These are phyloP conservation scores for Abrus pulchellus DNA, from an alignment of 306 rosid genomes.

Conservation along the genomic window DNA sequence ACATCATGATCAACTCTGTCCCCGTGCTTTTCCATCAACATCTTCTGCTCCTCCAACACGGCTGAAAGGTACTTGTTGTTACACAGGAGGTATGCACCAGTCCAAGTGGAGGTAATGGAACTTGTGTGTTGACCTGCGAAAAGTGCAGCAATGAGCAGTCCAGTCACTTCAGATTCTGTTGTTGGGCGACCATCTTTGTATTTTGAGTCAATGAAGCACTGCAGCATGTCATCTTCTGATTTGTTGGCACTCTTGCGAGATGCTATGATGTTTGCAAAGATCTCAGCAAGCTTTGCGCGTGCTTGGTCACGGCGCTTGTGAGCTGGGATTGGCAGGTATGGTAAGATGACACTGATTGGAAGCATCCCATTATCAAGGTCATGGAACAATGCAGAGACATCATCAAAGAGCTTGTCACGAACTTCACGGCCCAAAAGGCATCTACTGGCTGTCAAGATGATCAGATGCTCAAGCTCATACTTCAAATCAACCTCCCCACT, in stretches of 20 bases:
- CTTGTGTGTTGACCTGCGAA: conserved; percentile 88
- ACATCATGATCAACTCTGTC: conserved; percentile 86
- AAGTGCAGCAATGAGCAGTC: conserved; percentile 75
- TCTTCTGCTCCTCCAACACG: conserved; percentile 78
- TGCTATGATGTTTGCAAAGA: conserved; percentile 75
- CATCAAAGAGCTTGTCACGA: conserved; percentile 91
- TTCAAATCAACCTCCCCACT: conserved; percentile 95
- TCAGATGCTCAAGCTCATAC: conserved; percentile 95
- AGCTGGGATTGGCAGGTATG: conserved; percentile 95
- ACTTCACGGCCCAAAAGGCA: conserved; percentile 95
- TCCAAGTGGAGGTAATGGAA: conserved; percentile 97
- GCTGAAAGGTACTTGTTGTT: conserved; percentile 77
- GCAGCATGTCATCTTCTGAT: conserved; percentile 93
- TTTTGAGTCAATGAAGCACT: conserved; percentile 90
- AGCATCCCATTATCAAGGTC: conserved; percentile 78
- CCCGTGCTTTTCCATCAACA: conserved; percentile 77
- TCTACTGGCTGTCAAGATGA: conserved; percentile 94
- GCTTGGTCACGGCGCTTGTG: conserved; percentile 89
- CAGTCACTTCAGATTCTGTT: conserved; percentile 89
- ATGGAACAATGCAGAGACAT: conserved; percentile 94
- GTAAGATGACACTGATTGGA: conserved; percentile 85
- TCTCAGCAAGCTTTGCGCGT: conserved; percentile 80
- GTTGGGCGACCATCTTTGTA: conserved; percentile 96
- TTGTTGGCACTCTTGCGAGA: conserved; percentile 68
- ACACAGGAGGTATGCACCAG: conserved; percentile 86